Percentiles rank a stretch among this genome's conserved stretches.
phyloP scores from a whole-genome alignment of 1,284 basidiomycete genomes.

The Cutaneotrichosporon cyanovorans region DNA sequence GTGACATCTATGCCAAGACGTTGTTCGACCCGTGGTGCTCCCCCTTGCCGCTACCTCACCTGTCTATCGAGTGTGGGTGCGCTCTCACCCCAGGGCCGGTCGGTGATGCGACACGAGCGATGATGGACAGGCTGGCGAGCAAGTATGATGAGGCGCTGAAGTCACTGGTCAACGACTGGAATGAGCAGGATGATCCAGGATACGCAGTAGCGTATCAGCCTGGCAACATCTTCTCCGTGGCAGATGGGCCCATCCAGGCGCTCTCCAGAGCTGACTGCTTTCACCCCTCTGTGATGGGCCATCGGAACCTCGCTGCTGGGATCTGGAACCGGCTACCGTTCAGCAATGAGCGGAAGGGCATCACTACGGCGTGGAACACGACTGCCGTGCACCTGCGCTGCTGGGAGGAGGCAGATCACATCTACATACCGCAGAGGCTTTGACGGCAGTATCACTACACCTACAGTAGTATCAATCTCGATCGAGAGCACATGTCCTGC shows the following conservation, averaged over 20 bases:
- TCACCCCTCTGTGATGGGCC: conserved; percentile 42
- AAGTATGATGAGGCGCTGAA: conserved; percentile 40
- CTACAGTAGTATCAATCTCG: no score
- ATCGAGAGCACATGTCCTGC: no score
- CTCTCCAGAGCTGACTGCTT: conserved; percentile 46
- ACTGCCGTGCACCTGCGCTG: no score
- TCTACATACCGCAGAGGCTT: no score
- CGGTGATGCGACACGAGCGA: conserved; percentile 37
- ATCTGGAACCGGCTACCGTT: conserved; percentile 42
- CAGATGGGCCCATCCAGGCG: conserved; percentile 40
- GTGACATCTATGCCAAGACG: conserved; percentile 41
- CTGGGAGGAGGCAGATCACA: no score
- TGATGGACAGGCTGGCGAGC: conserved; percentile 42
- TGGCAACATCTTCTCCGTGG: conserved; percentile 13
- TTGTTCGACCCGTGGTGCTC: conserved; percentile 35
- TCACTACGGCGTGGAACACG: no score
- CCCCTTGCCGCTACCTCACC: conserved; percentile 19
- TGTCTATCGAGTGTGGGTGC: conserved; percentile 40
- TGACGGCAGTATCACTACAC: no score
- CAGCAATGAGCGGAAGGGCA: no score
- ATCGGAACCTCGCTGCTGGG: conserved; percentile 41
- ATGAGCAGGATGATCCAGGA: conserved; percentile 24
- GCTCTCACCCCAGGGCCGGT: conserved; percentile 36
- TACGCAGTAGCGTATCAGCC: conserved; percentile 27
- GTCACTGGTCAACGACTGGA: conserved; percentile 35